Conservation (phyloP, 345 rosid species). For the Murraya koenigii region DNA sequence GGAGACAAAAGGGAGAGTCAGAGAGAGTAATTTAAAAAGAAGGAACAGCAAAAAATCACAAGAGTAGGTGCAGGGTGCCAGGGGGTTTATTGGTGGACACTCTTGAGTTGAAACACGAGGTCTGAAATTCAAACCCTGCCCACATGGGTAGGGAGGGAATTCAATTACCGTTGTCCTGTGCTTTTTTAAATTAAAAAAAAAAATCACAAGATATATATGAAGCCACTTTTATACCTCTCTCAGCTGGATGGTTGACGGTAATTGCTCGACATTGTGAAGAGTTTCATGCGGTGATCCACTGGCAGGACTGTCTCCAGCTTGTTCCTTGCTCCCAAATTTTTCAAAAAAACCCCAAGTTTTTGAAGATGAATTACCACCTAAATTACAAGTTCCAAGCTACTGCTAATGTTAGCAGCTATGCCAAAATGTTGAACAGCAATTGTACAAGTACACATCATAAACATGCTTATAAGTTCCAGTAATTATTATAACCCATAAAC, state of each 20-base stretch:
- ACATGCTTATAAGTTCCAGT: slow-evolving; percentile 1
- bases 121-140: too few relatives aligned
- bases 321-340: slow-evolving; percentile 26
- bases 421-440: neutral
- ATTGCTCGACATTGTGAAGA: slow-evolving; percentile 4
- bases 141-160: too few relatives aligned
- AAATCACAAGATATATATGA: neutral
- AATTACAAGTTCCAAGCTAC: slow-evolving; percentile 5
- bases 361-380: slow-evolving; percentile 31
- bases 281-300: slow-evolving; percentile 2
- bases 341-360: slow-evolving; percentile 30
- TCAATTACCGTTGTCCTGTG: too few relatives aligned
- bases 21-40: neutral
- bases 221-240: slow-evolving; percentile 28
- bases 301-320: slow-evolving; percentile 11
- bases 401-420: neutral
- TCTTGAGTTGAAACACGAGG: too few relatives aligned
- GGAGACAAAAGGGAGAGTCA: neutral
- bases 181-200: too few relatives aligned
- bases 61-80: neutral
- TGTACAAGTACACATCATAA: neutral
- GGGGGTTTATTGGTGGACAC: too few relatives aligned
- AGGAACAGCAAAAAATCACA: neutral
- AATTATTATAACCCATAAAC: neutral
- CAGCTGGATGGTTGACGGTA: slow-evolving; percentile 24